These are phyloP conservation scores for Suhomyces canberraensis DNA, from an alignment of 805 yeast species.

Conservation along the genomic window DNA sequence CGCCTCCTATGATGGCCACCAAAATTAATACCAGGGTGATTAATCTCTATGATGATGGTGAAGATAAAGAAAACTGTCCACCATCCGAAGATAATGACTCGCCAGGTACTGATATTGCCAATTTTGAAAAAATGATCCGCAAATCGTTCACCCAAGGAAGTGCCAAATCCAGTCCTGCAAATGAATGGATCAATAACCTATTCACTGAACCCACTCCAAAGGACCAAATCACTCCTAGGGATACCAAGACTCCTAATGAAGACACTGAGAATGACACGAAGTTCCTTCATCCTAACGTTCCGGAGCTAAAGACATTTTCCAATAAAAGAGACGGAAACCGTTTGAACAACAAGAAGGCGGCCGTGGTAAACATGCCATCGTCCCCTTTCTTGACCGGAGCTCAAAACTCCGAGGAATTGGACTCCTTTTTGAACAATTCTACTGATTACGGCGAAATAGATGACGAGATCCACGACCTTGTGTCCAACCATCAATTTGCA, in stretches of 20 bases:
- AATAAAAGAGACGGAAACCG: slow-evolving; percentile 15
- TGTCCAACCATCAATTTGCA: slow-evolving; percentile 10
- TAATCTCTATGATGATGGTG: slow-evolving; percentile 43
- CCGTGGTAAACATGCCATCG: slow-evolving; percentile 37
- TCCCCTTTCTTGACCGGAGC: slow-evolving; percentile 31
- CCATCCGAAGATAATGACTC: slow-evolving; percentile 11
- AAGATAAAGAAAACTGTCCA: slow-evolving; percentile 26
- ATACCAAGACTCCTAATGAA: slow-evolving; percentile 18
- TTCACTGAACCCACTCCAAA: slow-evolving; percentile 42
- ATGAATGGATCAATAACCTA: slow-evolving; percentile 43
- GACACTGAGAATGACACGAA: slow-evolving; percentile 14
- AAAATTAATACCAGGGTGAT: slow-evolving; percentile 53
- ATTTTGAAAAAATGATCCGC: slow-evolving; percentile 24
- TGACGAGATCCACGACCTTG: slow-evolving; percentile 18
- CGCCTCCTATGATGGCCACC: slow-evolving; percentile 52
- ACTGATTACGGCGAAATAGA: slow-evolving; percentile 15
- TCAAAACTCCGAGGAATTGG: slow-evolving; percentile 13
- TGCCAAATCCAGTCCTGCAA: slow-evolving; percentile 34
- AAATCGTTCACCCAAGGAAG: slow-evolving; percentile 17
- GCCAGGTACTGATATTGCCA: slow-evolving; percentile 8
- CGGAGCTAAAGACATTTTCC: slow-evolving; percentile 30
- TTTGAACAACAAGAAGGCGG: slow-evolving; percentile 17
- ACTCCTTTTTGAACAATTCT: slow-evolving; percentile 14
- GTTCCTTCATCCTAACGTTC: slow-evolving; percentile 21
- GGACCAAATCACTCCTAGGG: slow-evolving; percentile 26